Percentiles rank a stretch among this genome's conserved stretches.
phyloP scores from a whole-genome alignment of 495 filamentous ascomycete species.

The Podospora comata region DNA sequence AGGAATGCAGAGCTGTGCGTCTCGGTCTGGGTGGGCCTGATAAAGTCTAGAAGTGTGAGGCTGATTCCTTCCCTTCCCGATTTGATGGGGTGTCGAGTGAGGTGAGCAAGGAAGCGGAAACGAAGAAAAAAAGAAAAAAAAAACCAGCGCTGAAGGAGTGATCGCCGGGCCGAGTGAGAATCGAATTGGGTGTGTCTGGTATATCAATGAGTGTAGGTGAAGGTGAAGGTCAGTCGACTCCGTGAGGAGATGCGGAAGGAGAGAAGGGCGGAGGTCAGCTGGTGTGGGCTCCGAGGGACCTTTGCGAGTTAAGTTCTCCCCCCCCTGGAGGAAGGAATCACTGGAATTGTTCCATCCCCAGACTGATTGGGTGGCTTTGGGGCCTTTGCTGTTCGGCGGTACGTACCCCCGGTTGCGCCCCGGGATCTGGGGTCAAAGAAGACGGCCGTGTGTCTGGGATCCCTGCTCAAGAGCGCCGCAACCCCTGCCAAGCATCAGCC shows the following conservation, averaged over 20 bases:
- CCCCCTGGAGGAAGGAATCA: conserved; percentile 6
- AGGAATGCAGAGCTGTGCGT: conserved; percentile 2
- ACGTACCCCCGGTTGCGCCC: not conserved
- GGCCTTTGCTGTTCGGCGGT: not conserved
- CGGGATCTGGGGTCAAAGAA: conserved; percentile 4
- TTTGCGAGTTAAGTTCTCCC: conserved; percentile 7
- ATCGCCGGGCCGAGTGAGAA: conserved; percentile 12
- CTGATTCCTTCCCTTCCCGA: too few species aligned
- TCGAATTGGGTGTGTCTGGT: conserved; percentile 2
- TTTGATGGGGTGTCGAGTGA: not conserved
- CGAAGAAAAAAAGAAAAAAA: not conserved
- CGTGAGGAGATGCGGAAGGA: conserved; percentile 13
- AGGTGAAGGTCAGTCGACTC: conserved; percentile 9
- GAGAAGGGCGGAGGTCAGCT: conserved; percentile 2
- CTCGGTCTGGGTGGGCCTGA: not conserved
- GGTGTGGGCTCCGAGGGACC: conserved; percentile 5
- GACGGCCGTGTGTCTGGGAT: conserved; percentile 3
- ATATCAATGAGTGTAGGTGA: conserved; percentile 16
- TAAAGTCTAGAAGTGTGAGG: not conserved
- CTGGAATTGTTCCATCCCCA: not conserved
- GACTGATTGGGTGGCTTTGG: not conserved
- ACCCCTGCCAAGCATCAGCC: conserved; percentile 12
- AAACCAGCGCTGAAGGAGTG: conserved; percentile 15
- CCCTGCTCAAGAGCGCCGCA: not conserved
- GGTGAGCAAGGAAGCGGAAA: too few species aligned